A percentile compares a stretch with the other conserved stretches of the same genome.
phyloP scores from a whole-genome alignment of 2,329 filamentous ascomycete species.

The Aspergillus sp. region DNA sequence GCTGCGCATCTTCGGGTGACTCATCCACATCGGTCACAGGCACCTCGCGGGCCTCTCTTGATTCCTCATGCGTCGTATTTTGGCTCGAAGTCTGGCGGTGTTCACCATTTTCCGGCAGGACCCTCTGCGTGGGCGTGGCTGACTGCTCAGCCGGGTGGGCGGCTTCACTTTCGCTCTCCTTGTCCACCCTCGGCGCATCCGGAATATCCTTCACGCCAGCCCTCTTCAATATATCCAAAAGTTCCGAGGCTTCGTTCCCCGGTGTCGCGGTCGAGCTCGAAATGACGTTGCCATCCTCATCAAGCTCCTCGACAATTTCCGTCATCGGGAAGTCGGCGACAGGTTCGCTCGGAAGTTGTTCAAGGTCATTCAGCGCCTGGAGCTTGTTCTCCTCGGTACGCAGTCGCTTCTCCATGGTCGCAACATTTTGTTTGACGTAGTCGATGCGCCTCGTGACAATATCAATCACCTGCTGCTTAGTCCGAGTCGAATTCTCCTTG shows the following conservation, averaged over 20 bases:
- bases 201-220: conserved; percentile 63
- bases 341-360: conserved; percentile 62
- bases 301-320: conserved; percentile 88
- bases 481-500: conserved; percentile 45
- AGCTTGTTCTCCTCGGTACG: conserved; percentile 65
- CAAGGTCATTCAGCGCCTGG: conserved; percentile 59
- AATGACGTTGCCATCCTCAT: conserved; percentile 84
- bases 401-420: conserved; percentile 71
- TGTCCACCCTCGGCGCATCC: conserved; percentile 9
- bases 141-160: neutral
- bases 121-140: neutral
- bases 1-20: conserved; percentile 71
- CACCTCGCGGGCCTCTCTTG: conserved; percentile 23
- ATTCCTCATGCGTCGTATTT: conserved; percentile 15
- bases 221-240: conserved; percentile 72
- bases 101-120: neutral
- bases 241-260: conserved; percentile 63
- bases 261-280: conserved; percentile 66
- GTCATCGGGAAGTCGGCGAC: conserved; percentile 71
- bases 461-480: conserved; percentile 63
- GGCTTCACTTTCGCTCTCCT: conserved; percentile 3
- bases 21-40: conserved; percentile 71
- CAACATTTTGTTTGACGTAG: conserved; percentile 82
- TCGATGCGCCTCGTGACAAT: conserved; percentile 75
- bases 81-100: neutral